Percentiles rank a stretch among this genome's conserved stretches.
Evolutionary conservation across 1,284 basidiomycete species (phyloP).

Genomic region (Trichosporon sp.): DNA sequence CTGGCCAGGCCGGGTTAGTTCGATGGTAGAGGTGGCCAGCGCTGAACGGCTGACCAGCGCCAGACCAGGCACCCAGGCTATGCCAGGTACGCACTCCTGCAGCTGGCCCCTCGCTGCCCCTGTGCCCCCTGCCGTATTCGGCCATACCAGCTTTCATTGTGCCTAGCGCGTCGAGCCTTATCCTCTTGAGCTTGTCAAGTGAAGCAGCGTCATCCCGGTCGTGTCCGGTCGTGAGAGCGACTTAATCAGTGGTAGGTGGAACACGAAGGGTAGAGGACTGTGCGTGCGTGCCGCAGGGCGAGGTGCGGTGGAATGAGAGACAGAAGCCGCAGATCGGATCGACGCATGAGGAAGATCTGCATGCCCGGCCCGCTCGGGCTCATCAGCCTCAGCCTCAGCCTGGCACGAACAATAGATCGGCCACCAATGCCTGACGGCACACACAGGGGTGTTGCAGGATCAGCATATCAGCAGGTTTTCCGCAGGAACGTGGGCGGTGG

Average conservation of each 20-base stretch:
- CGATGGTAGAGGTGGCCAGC: too few relatives aligned
- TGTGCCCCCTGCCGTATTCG: background rate
- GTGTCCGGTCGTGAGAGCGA: background rate
- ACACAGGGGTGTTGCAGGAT: too few relatives aligned
- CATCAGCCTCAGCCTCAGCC: background rate
- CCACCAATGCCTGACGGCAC: too few relatives aligned
- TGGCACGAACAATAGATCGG: background rate
- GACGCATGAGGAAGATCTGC: constrained; percentile 8
- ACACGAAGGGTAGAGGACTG: background rate
- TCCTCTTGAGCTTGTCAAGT: background rate
- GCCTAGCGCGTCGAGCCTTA: background rate
- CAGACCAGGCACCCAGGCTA: background rate
- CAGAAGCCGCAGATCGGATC: constrained; percentile 5
- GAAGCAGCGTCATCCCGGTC: background rate
- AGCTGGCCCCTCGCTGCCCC: background rate
- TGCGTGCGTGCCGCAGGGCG: background rate
- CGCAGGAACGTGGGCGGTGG: too few relatives aligned
- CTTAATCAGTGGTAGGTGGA: background rate
- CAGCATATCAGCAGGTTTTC: too few relatives aligned
- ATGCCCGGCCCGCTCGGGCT: background rate
- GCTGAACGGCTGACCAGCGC: too few relatives aligned
- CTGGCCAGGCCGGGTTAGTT: too few relatives aligned
- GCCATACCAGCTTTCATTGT: background rate
- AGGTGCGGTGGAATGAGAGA: constrained; percentile 1
- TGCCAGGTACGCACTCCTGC: constrained; percentile 2